These are phyloP conservation scores for Xylaria arbuscula DNA, from an alignment of 2,329 filamentous ascomycete species.

Conservation along the genomic window DNA sequence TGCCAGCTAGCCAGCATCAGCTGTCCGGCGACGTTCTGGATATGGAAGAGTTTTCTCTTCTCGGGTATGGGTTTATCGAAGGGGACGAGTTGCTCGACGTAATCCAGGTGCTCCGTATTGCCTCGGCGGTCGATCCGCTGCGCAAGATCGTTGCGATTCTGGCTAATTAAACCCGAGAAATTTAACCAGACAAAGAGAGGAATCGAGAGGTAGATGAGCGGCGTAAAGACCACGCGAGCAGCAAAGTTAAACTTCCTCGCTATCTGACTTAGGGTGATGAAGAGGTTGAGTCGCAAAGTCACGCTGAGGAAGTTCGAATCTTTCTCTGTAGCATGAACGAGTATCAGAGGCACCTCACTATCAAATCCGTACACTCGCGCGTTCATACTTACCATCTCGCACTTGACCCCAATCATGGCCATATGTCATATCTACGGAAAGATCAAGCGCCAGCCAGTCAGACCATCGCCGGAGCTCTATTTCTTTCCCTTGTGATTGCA, in stretches of 20 bases:
- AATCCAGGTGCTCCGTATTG: conserved; percentile 41
- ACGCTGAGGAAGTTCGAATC: conserved; percentile 21
- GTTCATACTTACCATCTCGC: conserved; percentile 36
- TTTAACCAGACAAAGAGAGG: conserved; percentile 28
- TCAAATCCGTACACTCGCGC: background rate
- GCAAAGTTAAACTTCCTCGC: conserved; percentile 32
- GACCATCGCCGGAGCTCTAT: conserved; percentile 36
- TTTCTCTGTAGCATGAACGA: conserved; percentile 17
- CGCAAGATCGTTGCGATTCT: conserved; percentile 36
- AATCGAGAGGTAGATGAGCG: conserved; percentile 34
- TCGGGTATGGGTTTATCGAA: conserved; percentile 33
- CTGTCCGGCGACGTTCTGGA: conserved; percentile 41
- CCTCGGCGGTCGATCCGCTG: conserved; percentile 41
- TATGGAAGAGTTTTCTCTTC: conserved; percentile 37
- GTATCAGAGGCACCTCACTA: background rate
- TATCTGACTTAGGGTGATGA: conserved; percentile 26
- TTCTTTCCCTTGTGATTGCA: conserved; percentile 10
- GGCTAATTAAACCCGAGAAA: conserved; percentile 22
- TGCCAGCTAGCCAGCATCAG: conserved; percentile 40
- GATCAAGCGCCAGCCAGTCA: conserved; percentile 43
- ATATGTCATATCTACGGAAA: conserved; percentile 42
- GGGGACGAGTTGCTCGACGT: conserved; percentile 43
- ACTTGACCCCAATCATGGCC: conserved; percentile 38
- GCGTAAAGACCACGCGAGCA: conserved; percentile 30
- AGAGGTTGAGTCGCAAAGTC: conserved; percentile 21